These are phyloP conservation scores for Erodium maritimum DNA, from an alignment of 345 rosid genomes.

Conservation along the genomic window DNA sequence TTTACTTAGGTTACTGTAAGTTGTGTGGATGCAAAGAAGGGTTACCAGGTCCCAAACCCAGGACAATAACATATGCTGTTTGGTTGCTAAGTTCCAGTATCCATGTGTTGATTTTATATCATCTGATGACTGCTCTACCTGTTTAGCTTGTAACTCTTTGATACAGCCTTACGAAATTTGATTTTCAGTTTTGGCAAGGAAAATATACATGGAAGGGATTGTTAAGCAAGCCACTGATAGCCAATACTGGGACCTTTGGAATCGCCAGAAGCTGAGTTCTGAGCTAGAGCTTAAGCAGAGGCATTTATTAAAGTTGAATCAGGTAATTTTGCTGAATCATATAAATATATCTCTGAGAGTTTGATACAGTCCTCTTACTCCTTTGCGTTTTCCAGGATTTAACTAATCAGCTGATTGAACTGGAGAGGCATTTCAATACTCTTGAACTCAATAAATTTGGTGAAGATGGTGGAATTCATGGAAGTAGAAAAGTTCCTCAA, in stretches of 20 bases:
- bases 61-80: too few species aligned
- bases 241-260: constrained; percentile 83
- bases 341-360: too few species aligned
- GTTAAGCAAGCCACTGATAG: constrained; percentile 76
- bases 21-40: too few species aligned
- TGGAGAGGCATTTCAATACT: constrained; percentile 82
- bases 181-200: constrained; percentile 70
- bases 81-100: too few species aligned
- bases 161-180: constrained; percentile 5
- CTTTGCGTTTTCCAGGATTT: constrained; percentile 40
- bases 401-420: constrained; percentile 68
- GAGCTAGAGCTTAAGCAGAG: constrained; percentile 75
- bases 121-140: too few species aligned
- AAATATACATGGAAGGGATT: constrained; percentile 61
- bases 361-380: too few species aligned
- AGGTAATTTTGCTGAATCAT: constrained; percentile 23
- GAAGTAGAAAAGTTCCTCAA: constrained; percentile 35
- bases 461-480: constrained; percentile 38
- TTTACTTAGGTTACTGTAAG: too few species aligned
- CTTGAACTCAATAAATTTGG: constrained; percentile 73
- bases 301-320: constrained; percentile 48
- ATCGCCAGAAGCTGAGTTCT: constrained; percentile 67
- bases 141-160: background rate
- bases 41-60: too few species aligned
- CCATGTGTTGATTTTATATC: too few species aligned